Evolutionary conservation across 306 rosid species (phyloP).

Genomic region (Sesbania bispinosa): DNA sequence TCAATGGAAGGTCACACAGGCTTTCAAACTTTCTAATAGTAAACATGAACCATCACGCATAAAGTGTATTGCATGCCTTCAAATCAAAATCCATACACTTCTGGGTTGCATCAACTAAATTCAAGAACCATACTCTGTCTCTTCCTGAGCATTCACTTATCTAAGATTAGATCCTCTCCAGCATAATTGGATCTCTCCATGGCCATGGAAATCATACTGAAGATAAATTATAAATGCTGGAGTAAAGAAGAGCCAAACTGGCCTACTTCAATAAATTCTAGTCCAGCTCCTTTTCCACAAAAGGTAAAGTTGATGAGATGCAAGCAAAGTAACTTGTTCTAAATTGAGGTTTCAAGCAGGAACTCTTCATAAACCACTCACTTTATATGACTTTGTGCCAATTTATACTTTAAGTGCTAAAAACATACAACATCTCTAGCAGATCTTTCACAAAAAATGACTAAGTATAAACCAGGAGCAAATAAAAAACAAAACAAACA

Average conservation of each 20-base stretch:
- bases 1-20: neutral
- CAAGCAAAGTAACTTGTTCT: neutral
- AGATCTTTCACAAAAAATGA: neutral
- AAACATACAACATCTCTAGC: neutral
- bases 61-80: neutral
- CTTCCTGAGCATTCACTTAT: conserved; percentile 31
- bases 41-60: neutral
- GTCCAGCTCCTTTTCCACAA: neutral
- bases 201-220: neutral
- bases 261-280: neutral
- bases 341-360: too few species aligned
- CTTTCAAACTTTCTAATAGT: neutral
- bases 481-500: neutral
- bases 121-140: neutral
- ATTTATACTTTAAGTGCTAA: neutral
- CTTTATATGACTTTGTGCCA: neutral
- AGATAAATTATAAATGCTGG: neutral
- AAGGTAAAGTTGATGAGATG: neutral
- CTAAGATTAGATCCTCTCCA: neutral
- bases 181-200: neutral
- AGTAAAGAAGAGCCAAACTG: neutral
- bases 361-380: too few species aligned
- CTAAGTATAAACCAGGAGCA: neutral
- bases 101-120: neutral
- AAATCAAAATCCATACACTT: neutral